These are phyloP conservation scores for Daldinia loculata DNA, from an alignment of 495 filamentous ascomycete species.

Conservation along the genomic window DNA sequence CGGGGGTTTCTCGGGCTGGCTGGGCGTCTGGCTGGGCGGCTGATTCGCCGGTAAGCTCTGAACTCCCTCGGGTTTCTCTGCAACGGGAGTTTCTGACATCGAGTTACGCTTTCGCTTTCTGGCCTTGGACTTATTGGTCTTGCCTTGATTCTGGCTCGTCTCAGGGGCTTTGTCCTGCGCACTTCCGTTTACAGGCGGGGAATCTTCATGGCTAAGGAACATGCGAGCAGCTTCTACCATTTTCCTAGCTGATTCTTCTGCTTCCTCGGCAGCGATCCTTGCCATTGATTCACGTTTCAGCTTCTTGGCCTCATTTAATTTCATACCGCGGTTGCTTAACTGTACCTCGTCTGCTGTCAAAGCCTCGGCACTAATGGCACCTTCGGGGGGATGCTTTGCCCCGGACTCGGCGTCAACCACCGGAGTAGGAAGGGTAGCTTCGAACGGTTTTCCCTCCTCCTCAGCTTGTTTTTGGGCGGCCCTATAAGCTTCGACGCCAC, in stretches of 20 bases:
- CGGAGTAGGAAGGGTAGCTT: slow-evolving; percentile 54
- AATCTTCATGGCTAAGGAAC: slow-evolving; percentile 50
- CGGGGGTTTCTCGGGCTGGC: slow-evolving; percentile 47
- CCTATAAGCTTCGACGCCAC: slow-evolving; percentile 79
- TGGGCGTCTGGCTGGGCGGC: slow-evolving; percentile 21
- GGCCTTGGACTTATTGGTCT: slow-evolving; percentile 46
- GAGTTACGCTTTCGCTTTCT: slow-evolving; percentile 66
- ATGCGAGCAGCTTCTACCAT: slow-evolving; percentile 64
- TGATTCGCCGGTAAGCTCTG: slow-evolving; percentile 34
- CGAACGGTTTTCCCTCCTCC: slow-evolving; percentile 71
- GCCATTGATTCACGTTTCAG: slow-evolving; percentile 78
- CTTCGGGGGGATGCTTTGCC: slow-evolving; percentile 56
- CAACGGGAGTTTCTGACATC: slow-evolving; percentile 51
- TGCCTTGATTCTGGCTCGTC: slow-evolving; percentile 34
- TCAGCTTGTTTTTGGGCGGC: slow-evolving; percentile 74
- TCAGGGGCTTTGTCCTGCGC: slow-evolving; percentile 36
- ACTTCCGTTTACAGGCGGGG: slow-evolving; percentile 42
- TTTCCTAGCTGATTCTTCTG: slow-evolving; percentile 67
- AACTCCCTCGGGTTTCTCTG: slow-evolving; percentile 51
- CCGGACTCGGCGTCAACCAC: slow-evolving; percentile 58
- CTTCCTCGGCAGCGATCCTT: slow-evolving; percentile 74
- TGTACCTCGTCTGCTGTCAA: slow-evolving; percentile 62
- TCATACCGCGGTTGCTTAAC: slow-evolving; percentile 86
- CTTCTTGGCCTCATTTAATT: slow-evolving; percentile 91
- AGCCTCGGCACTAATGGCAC: slow-evolving; percentile 60